Percentiles rank a stretch among this genome's conserved stretches.
phyloP scores from a whole-genome alignment of 257 asterid species.

The Solanum clarkiae region DNA sequence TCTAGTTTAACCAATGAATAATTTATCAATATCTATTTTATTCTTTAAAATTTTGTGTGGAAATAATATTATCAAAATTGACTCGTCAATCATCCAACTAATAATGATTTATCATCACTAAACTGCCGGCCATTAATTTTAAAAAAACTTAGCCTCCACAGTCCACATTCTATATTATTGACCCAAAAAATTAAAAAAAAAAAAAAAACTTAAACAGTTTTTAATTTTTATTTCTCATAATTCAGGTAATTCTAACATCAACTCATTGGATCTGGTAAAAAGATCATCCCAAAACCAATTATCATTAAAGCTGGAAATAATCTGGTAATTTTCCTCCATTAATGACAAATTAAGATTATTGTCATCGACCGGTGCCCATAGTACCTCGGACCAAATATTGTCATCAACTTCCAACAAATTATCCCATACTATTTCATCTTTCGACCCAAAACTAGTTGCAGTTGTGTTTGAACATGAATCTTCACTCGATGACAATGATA shows the following conservation, averaged over 20 bases:
- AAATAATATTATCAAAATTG: background rate
- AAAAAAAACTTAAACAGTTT: background rate
- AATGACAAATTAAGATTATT: background rate
- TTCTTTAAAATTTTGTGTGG: background rate
- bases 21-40: background rate
- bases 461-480: background rate
- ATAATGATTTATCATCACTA: background rate
- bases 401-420: conserved; percentile 2
- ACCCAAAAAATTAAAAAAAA: background rate
- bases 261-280: background rate
- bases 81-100: background rate
- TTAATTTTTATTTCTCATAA: background rate
- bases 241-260: background rate
- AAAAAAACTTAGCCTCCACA: background rate
- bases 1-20: too few species aligned
- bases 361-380: background rate
- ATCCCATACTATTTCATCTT: background rate
- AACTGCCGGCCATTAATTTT: background rate
- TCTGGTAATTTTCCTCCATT: background rate
- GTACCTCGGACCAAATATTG: conserved; percentile 6
- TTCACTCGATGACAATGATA: background rate
- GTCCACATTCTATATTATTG: background rate
- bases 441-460: background rate
- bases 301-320: background rate
- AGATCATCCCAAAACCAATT: background rate